These are phyloP conservation scores for Cephalotrichum gorgonifer DNA, from an alignment of 2,329 filamentous ascomycete genomes.

Conservation along the genomic window DNA sequence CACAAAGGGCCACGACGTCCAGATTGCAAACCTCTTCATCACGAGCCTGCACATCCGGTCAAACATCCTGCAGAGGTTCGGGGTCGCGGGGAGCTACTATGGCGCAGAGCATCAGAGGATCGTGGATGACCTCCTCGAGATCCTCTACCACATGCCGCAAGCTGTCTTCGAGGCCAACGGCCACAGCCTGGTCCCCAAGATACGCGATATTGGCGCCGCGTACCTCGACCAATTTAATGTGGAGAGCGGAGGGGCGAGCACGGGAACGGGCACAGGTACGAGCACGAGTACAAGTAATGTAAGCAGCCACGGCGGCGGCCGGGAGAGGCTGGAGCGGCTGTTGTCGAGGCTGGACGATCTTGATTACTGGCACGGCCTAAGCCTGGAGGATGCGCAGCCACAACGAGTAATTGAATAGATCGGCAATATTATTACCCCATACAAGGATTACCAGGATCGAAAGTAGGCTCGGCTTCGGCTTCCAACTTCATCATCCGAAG, in stretches of 20 bases:
- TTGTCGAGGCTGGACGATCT: constrained; percentile 19
- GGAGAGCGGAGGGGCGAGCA: not conserved
- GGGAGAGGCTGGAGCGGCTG: constrained; percentile 16
- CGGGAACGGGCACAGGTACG: too few relatives aligned
- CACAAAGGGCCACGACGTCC: constrained; percentile 23
- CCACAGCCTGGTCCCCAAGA: constrained; percentile 21
- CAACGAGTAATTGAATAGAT: too few relatives aligned
- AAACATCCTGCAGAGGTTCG: constrained; percentile 22
- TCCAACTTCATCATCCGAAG: not conserved
- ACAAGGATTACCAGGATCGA: not conserved
- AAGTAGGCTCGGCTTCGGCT: not conserved
- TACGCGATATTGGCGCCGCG: constrained; percentile 23
- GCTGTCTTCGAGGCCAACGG: constrained; percentile 23
- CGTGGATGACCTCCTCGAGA: constrained; percentile 19
- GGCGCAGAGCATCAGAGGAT: not conserved
- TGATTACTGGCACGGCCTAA: constrained; percentile 19
- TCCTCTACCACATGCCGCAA: constrained; percentile 21
- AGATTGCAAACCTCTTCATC: constrained; percentile 24
- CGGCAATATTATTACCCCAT: not conserved
- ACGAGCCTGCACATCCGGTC: constrained; percentile 25
- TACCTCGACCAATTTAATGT: constrained; percentile 18
- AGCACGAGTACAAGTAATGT: constrained; percentile 7
- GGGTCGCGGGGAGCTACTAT: constrained; percentile 8
- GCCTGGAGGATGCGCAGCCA: not conserved
- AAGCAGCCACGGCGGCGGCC: constrained; percentile 8